Evolutionary conservation across 2,329 filamentous ascomycete genomes (phyloP).

Genomic region (Fusarium algeriense): DNA sequence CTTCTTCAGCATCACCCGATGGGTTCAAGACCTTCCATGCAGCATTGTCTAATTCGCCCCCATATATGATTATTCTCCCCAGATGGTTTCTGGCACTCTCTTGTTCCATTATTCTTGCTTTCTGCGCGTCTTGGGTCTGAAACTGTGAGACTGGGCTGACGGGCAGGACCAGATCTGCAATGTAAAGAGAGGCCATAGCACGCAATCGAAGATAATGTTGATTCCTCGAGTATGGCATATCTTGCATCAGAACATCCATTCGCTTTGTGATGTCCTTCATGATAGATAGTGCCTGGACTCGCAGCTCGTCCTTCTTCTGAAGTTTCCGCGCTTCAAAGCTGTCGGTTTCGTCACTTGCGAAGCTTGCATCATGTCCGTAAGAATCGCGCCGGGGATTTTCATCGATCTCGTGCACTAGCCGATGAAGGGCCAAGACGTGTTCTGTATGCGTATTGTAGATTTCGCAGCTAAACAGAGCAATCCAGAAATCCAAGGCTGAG

Average conservation of each 20-base stretch:
- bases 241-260: conserved; percentile 78
- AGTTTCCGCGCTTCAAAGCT: conserved; percentile 34
- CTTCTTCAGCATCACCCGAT: conserved; percentile 43
- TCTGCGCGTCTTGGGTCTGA: conserved; percentile 47
- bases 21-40: conserved; percentile 43
- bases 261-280: conserved; percentile 73
- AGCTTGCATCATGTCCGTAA: conserved; percentile 36
- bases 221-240: conserved; percentile 77
- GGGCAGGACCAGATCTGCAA: conserved; percentile 74
- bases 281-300: conserved; percentile 65
- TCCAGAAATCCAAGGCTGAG: conserved; percentile 82
- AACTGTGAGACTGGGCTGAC: conserved; percentile 49
- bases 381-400: conserved; percentile 34
- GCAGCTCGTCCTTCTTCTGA: conserved; percentile 56
- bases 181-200: conserved; percentile 80
- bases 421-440: conserved; percentile 60
- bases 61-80: conserved; percentile 46
- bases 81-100: conserved; percentile 45
- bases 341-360: conserved; percentile 38
- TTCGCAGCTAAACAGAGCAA: conserved; percentile 84
- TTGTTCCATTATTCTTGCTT: conserved; percentile 48
- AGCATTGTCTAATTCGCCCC: conserved; percentile 47
- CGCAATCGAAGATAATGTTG: conserved; percentile 75
- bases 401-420: conserved; percentile 49
- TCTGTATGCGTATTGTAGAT: conserved; percentile 79